Conservation (phyloP, 805 yeast species). For the Ogataea saltuana region DNA sequence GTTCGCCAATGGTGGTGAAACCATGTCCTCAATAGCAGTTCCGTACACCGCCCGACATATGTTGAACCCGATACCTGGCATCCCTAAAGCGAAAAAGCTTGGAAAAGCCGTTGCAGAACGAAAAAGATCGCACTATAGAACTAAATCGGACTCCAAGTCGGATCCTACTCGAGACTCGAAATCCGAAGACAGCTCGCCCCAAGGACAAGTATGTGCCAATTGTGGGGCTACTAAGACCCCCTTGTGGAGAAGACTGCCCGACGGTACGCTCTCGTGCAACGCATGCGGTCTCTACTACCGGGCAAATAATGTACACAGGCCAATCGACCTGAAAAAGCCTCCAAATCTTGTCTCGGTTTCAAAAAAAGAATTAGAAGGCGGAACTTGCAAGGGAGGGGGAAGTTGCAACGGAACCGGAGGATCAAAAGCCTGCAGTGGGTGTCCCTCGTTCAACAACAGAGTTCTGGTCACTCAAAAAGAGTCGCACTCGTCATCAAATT, state of each 20-base stretch:
- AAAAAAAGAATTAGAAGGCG: constrained; percentile 38
- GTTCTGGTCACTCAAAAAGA: constrained; percentile 31
- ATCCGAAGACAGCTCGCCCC: background rate
- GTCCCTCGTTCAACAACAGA: constrained; percentile 81
- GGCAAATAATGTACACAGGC: constrained; percentile 63
- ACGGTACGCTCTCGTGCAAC: constrained; percentile 56
- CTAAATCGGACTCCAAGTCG: constrained; percentile 2
- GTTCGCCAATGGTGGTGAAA: background rate
- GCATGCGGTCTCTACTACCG: constrained; percentile 60
- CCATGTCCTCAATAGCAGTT: constrained; percentile 6
- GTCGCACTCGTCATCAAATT: background rate
- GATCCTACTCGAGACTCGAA: background rate
- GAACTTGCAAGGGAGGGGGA: constrained; percentile 74
- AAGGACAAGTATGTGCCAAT: constrained; percentile 47
- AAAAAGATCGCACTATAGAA: constrained; percentile 10
- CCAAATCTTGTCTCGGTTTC: constrained; percentile 49
- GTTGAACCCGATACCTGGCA: background rate
- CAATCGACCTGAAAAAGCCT: constrained; percentile 62
- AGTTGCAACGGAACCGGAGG: constrained; percentile 90
- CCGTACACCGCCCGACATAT: constrained; percentile 1
- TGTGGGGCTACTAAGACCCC: constrained; percentile 60
- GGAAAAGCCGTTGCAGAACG: background rate
- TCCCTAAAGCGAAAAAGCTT: background rate
- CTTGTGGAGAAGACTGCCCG: constrained; percentile 58
- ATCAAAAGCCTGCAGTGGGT: constrained; percentile 71